Conservation (phyloP, 805 yeast species). For the Metschnikowia arizonensis region DNA sequence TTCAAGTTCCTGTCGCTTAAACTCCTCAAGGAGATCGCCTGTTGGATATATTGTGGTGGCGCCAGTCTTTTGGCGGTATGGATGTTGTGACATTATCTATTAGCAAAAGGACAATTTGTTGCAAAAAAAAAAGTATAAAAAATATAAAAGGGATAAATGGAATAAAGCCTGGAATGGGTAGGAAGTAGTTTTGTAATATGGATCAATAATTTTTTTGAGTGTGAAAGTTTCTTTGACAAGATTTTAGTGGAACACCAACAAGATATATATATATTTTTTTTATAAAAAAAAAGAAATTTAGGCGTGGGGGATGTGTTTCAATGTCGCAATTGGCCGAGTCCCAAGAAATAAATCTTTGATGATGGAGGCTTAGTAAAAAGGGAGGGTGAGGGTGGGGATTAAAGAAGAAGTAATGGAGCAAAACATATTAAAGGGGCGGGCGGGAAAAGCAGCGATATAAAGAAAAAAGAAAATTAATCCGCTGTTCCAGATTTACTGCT, state of each 20-base stretch:
- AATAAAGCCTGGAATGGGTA: neutral
- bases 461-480: neutral
- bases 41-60: constrained; percentile 18
- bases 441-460: neutral
- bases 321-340: neutral
- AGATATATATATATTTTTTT: neutral
- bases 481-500: constrained; percentile 5
- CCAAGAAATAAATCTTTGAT: neutral
- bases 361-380: no score
- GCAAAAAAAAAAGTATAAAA: neutral
- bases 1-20: constrained; percentile 5
- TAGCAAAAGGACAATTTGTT: neutral
- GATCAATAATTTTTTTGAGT: no score
- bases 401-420: neutral
- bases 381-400: neutral
- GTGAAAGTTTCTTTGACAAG: neutral
- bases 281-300: neutral
- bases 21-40: constrained; percentile 8
- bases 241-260: neutral
- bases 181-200: no score
- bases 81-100: constrained; percentile 14
- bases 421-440: neutral
- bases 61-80: constrained; percentile 19
- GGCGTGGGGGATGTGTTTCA: no score
- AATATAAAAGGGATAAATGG: neutral